A percentile compares a stretch with the other conserved stretches of the same genome.
Evolutionary conservation across 2,329 filamentous ascomycete genomes (phyloP).

Genomic region (Sclerotinia trifoliorum): DNA sequence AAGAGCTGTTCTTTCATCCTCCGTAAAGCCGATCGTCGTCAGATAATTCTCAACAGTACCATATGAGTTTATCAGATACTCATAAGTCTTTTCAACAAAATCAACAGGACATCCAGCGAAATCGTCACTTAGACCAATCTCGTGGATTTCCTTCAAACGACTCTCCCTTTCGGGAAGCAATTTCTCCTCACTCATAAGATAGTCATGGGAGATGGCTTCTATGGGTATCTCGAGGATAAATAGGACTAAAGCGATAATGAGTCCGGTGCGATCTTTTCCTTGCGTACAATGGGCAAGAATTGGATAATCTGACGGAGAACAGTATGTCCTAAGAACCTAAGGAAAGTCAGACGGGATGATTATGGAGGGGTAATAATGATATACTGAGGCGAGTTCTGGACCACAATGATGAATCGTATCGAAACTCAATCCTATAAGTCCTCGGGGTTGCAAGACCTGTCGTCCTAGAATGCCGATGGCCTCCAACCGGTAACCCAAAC

Average conservation of each 20-base stretch:
- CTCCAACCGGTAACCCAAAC: slow-evolving; percentile 64
- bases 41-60: slow-evolving; percentile 68
- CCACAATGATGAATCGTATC: slow-evolving; percentile 69
- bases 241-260: slow-evolving; percentile 67
- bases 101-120: slow-evolving; percentile 66
- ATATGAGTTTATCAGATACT: slow-evolving; percentile 59
- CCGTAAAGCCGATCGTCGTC: slow-evolving; percentile 57
- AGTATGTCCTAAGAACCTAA: slow-evolving; percentile 50
- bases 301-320: slow-evolving; percentile 54
- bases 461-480: slow-evolving; percentile 68
- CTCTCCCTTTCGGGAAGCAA: slow-evolving; percentile 61
- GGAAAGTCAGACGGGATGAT: background rate
- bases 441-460: slow-evolving; percentile 70
- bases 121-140: slow-evolving; percentile 69
- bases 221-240: slow-evolving; percentile 59
- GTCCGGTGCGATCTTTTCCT: slow-evolving; percentile 80
- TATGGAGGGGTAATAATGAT: background rate
- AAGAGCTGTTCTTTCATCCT: slow-evolving; percentile 34
- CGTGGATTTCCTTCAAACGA: slow-evolving; percentile 64
- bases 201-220: slow-evolving; percentile 67
- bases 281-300: slow-evolving; percentile 81
- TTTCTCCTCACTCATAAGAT: slow-evolving; percentile 62
- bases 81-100: slow-evolving; percentile 59
- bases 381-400: slow-evolving; percentile 26
- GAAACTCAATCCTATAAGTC: slow-evolving; percentile 67